Percentiles rank a stretch among this genome's conserved stretches.
These are phyloP conservation scores for Cerrena zonata DNA, from an alignment of 1,284 basidiomycete species.

Conservation along the genomic window DNA sequence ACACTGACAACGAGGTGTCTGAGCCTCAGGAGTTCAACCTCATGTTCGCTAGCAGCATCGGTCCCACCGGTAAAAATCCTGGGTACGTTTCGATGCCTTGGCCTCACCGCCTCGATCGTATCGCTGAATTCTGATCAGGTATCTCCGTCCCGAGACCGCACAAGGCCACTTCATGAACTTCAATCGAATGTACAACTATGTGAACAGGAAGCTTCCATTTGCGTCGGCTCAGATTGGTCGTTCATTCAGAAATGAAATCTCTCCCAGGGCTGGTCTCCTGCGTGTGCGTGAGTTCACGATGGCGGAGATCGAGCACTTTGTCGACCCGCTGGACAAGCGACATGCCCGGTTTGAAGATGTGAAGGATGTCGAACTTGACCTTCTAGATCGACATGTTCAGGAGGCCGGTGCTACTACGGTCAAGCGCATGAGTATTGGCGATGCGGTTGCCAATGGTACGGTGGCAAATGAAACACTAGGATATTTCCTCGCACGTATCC, in stretches of 20 bases:
- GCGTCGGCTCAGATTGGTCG: constrained; percentile 96
- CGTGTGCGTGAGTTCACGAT: constrained; percentile 99
- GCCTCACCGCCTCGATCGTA: constrained; percentile 3
- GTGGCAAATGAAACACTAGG: constrained; percentile 97
- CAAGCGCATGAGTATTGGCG: constrained; percentile 73
- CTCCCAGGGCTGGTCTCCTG: constrained; percentile 89
- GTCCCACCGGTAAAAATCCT: constrained; percentile 94
- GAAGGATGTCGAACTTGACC: constrained; percentile 66
- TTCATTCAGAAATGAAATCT: constrained; percentile 97
- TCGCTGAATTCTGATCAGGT: constrained; percentile 41
- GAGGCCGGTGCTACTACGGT: constrained; percentile 68
- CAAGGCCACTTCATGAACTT: constrained; percentile 99
- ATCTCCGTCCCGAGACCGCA: constrained; percentile 94
- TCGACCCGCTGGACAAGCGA: constrained; percentile 89
- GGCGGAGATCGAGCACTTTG: constrained; percentile 99
- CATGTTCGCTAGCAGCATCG: constrained; percentile 97
- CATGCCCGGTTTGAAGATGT: constrained; percentile 84
- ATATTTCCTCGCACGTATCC: constrained; percentile 93
- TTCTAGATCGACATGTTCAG: constrained; percentile 85
- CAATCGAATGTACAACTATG: constrained; percentile 92
- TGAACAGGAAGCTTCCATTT: constrained; percentile 94
- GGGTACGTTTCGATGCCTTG: constrained; percentile 47
- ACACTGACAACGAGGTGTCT: constrained; percentile 86
- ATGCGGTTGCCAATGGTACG: constrained; percentile 81
- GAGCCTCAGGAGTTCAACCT: constrained; percentile 97